phyloP scores from a whole-genome alignment of 148 eudicot genomes.

The Nepenthes gracilis region DNA sequence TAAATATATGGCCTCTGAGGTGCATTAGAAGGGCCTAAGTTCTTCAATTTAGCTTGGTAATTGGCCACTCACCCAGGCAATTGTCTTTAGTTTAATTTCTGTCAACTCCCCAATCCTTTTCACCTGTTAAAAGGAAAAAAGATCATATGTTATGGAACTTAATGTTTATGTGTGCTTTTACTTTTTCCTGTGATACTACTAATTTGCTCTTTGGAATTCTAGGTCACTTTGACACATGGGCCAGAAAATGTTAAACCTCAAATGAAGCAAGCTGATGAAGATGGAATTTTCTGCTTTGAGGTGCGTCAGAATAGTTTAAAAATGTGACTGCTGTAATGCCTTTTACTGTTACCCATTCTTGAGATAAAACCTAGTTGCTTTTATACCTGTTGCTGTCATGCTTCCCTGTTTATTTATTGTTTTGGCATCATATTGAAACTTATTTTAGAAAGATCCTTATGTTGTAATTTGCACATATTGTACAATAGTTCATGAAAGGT shows the following conservation, averaged over 20 bases:
- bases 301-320: constrained; percentile 20
- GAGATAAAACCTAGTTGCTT: too few species aligned
- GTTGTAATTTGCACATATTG: too few species aligned
- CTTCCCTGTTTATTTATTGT: neutral
- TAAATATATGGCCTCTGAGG: too few species aligned
- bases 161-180: neutral
- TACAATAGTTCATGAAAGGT: too few species aligned
- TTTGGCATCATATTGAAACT: too few species aligned
- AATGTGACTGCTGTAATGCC: too few species aligned
- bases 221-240: constrained; percentile 99
- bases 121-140: too few species aligned
- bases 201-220: constrained; percentile 11
- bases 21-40: neutral
- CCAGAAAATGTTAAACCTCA: constrained; percentile 97
- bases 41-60: neutral
- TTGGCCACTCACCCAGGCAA: too few species aligned
- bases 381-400: neutral
- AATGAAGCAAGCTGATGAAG: constrained; percentile 60
- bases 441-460: too few species aligned
- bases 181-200: neutral
- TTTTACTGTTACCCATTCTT: neutral
- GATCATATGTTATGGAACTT: neutral
- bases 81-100: too few species aligned
- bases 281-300: constrained; percentile 89
- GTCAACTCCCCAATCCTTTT: too few species aligned